phyloP scores from a whole-genome alignment of 2,329 filamentous ascomycete genomes.

The Colletotrichum scovillei region DNA sequence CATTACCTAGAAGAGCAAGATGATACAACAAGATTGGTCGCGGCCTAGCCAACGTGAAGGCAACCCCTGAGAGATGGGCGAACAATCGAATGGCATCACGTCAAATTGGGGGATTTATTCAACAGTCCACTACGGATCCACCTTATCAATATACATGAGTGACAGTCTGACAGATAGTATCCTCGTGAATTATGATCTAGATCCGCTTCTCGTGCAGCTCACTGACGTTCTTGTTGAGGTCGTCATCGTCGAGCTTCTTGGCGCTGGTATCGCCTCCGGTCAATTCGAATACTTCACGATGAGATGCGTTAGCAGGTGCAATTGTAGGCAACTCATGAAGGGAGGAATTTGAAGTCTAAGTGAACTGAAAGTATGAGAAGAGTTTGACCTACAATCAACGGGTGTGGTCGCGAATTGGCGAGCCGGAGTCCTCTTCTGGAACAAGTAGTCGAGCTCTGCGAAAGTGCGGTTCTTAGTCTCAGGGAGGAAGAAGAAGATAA shows the following conservation, averaged over 20 bases:
- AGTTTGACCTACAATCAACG: slow-evolving; percentile 42
- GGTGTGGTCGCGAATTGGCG: slow-evolving; percentile 46
- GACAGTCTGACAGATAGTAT: not conserved
- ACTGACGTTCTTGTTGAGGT: not conserved
- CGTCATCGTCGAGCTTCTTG: slow-evolving; percentile 5
- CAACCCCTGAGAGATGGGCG: too few species aligned
- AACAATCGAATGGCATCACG: not conserved
- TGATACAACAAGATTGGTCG: too few species aligned
- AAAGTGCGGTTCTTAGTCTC: slow-evolving; percentile 58
- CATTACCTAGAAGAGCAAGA: too few species aligned
- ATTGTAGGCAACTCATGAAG: not conserved
- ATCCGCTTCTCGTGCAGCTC: not conserved
- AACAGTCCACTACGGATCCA: not conserved
- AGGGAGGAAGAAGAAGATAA: slow-evolving; percentile 56
- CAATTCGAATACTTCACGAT: slow-evolving; percentile 28
- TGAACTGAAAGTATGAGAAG: slow-evolving; percentile 7
- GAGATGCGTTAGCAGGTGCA: not conserved
- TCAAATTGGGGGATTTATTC: not conserved
- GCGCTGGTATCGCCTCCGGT: slow-evolving; percentile 4
- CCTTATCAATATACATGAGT: not conserved
- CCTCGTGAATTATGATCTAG: not conserved
- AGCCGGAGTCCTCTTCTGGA: slow-evolving; percentile 49
- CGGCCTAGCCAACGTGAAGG: too few species aligned
- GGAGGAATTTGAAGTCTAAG: too few species aligned
- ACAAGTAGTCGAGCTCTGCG: slow-evolving; percentile 61